Evolutionary conservation across 257 asterid genomes (phyloP), one percentile per base, ranked within the genome.

Genomic region (Buddleja alternifolia): DNA sequence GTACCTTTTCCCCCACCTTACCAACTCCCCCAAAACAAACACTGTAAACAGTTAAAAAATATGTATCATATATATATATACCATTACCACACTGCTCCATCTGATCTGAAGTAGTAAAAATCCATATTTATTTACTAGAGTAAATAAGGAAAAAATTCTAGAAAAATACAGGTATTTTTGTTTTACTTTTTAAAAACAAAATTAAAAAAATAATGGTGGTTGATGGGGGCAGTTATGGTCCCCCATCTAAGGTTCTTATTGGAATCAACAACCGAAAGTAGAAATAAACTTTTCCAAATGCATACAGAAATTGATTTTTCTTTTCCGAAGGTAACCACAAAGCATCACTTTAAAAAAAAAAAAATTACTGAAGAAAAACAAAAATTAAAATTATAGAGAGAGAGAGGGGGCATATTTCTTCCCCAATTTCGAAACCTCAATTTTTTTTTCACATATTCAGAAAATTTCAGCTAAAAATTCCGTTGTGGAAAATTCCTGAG

Each of bases 161-260:
- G 58, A 19, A 20, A 47, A 29, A 48, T 8, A 63, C 20, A 25
- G 4, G 1, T 48, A 14, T 0, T 10, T 34, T 8, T 23, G 45
- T 21, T 52, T 14, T 34, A 7, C n/a, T 10, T 41, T 25, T 4
- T 20, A 9, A 44, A 42, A 3, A 34, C 32, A 67, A 12, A 50
- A 1, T 4, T 19, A 44, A 45, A 45, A 55, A 54, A 9, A 52
- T n/a, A n/a, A 24, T 10, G 62, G 66, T 37, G 69, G 62, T 78
- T 64, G 67, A 62, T 67, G 75, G 51, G 73, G 63, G n/a, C 73
- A 73, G 79, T 65, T 63, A 71, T 69, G 91, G 89, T 79, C 87
- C 85, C 82, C 83, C 75, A 61, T 66, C 65, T 63, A 73, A 79
- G 78, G 66, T 71, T 82, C 45, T 72, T 59, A 67, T 69, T 70